Percentiles rank a stretch among this genome's conserved stretches.
Conservation (phyloP, 73 alveolate species). For the Paramecium sonneborni region DNA sequence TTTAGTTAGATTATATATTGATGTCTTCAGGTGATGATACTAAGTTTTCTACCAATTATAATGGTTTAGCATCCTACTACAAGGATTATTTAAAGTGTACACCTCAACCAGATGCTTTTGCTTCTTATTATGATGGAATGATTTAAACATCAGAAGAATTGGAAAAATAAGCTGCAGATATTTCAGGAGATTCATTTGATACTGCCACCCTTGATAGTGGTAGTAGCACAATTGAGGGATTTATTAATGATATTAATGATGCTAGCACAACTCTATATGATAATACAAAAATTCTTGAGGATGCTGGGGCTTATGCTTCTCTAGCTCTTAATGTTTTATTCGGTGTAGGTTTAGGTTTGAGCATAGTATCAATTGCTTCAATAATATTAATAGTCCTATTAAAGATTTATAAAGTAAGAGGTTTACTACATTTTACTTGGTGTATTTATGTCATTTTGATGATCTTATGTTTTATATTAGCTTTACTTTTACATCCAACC, state of each 20-base stretch:
- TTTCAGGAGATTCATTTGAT: neutral
- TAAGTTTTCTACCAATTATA: neutral
- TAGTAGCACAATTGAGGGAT: neutral
- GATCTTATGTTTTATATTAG: slow-evolving; percentile 9
- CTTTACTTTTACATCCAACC: slow-evolving; percentile 27
- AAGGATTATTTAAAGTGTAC: neutral
- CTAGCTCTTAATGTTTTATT: slow-evolving; percentile 12
- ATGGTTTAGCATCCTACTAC: neutral
- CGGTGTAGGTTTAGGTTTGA: slow-evolving; percentile 4
- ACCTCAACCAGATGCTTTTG: neutral
- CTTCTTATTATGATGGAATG: slow-evolving; percentile 24
- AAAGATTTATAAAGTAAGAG: slow-evolving; percentile 7
- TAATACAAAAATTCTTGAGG: neutral
- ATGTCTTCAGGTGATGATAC: neutral
- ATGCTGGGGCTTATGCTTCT: neutral
- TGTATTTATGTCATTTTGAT: slow-evolving; percentile 32
- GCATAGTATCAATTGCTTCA: neutral
- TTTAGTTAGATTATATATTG: slow-evolving; percentile 33
- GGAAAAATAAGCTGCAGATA: neutral
- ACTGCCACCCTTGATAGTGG: neutral
- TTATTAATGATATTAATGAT: neutral
- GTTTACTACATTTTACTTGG: slow-evolving; percentile 22
- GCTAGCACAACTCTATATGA: slow-evolving; percentile 15
- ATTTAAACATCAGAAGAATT: neutral
- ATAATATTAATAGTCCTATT: neutral